Evolutionary conservation across 2,329 filamentous ascomycete genomes (phyloP).

Genomic region (Chaetomiaceae sp.): DNA sequence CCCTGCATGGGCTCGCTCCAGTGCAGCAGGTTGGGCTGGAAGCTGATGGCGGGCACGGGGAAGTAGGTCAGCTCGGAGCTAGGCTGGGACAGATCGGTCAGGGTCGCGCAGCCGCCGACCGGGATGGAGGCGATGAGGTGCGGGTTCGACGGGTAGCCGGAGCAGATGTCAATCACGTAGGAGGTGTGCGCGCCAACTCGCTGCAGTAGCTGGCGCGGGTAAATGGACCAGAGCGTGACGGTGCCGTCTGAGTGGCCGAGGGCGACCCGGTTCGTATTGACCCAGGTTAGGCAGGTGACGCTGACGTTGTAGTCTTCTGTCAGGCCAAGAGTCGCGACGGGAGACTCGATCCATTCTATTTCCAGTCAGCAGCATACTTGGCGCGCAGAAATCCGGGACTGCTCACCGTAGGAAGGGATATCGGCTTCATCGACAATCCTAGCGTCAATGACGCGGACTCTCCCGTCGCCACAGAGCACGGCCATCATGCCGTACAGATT

Average conservation of each 20-base stretch:
- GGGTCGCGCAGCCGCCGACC: slow-evolving; percentile 45
- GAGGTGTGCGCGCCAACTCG: slow-evolving; percentile 50
- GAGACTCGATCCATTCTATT: slow-evolving; percentile 40
- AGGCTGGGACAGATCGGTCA: slow-evolving; percentile 48
- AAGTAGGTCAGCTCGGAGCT: slow-evolving; percentile 49
- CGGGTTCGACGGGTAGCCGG: slow-evolving; percentile 51
- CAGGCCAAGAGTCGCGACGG: slow-evolving; percentile 41
- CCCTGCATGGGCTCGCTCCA: slow-evolving; percentile 53
- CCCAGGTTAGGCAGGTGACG: slow-evolving; percentile 50
- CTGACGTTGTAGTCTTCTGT: slow-evolving; percentile 41
- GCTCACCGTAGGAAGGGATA: slow-evolving; percentile 36
- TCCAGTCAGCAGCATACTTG: slow-evolving; percentile 14
- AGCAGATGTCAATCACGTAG: slow-evolving; percentile 48
- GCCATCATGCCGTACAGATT: slow-evolving; percentile 38
- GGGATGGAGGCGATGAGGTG: slow-evolving; percentile 51
- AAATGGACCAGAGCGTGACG: slow-evolving; percentile 50
- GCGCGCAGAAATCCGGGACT: not conserved
- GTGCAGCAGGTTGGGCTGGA: slow-evolving; percentile 47
- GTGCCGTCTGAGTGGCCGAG: slow-evolving; percentile 53
- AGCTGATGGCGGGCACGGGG: slow-evolving; percentile 43
- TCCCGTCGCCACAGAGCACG: slow-evolving; percentile 46
- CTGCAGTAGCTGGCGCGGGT: slow-evolving; percentile 42
- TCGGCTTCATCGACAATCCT: slow-evolving; percentile 27
- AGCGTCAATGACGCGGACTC: slow-evolving; percentile 43
- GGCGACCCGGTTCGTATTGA: slow-evolving; percentile 48